Conservation (phyloP, 129 eudicot genomes). For the Pulicaria dysenterica region DNA sequence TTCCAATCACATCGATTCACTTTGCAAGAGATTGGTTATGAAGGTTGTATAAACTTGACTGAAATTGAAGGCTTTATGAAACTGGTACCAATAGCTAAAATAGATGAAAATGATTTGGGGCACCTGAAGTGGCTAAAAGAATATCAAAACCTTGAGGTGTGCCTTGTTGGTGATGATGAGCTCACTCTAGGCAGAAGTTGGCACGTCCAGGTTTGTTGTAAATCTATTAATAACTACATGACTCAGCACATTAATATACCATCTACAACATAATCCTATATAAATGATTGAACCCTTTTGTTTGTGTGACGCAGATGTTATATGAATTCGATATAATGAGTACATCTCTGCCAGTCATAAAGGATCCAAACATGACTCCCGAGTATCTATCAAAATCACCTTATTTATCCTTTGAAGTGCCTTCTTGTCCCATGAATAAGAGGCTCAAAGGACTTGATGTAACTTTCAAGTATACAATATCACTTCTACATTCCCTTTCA, state of each 20-base stretch:
- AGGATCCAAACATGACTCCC: slow-evolving; percentile 27
- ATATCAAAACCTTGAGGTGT: slow-evolving; percentile 21
- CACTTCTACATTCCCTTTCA: neutral
- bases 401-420: slow-evolving; percentile 34
- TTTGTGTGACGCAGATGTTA: slow-evolving; percentile 31
- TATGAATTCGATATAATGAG: slow-evolving; percentile 41
- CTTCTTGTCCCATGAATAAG: slow-evolving; percentile 22
- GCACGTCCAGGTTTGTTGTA: slow-evolving; percentile 24
- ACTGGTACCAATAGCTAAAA: slow-evolving; percentile 23
- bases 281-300: neutral
- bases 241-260: neutral
- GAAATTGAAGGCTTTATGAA: slow-evolving; percentile 38
- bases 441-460: slow-evolving; percentile 34
- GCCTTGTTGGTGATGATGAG: slow-evolving; percentile 29
- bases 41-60: slow-evolving; percentile 22
- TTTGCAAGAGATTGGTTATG: slow-evolving; percentile 36
- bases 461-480: slow-evolving; percentile 16
- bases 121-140: slow-evolving; percentile 38
- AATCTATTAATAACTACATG: neutral
- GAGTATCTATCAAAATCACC: slow-evolving; percentile 11
- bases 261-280: too few relatives aligned
- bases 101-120: slow-evolving; percentile 30
- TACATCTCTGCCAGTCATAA: slow-evolving; percentile 25
- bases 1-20: slow-evolving; percentile 22
- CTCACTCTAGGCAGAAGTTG: slow-evolving; percentile 24